These are phyloP conservation scores for Boletellus emodensis DNA, from an alignment of 768 basidiomycete species.

Conservation along the genomic window DNA sequence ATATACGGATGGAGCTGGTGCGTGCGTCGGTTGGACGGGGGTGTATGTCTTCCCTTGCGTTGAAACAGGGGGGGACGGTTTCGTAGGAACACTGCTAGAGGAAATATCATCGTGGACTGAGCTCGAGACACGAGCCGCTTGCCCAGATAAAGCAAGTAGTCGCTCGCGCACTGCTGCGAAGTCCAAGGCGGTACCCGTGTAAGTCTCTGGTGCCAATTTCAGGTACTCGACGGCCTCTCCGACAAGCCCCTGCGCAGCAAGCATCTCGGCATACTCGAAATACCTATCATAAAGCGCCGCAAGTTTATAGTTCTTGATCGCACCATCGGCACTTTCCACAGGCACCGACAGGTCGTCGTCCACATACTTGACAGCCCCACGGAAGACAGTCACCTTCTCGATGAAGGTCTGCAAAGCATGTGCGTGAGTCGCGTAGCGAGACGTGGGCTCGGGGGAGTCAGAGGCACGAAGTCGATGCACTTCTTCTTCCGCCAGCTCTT, in stretches of 20 bases:
- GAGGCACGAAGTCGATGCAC: conserved; percentile 40
- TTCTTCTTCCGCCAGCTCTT: conserved; percentile 89
- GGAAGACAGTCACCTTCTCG: conserved; percentile 96
- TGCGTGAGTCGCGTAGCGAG: conserved; percentile 75
- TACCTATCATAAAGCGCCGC: conserved; percentile 87
- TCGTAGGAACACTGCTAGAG: conserved; percentile 27
- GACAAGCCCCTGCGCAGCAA: conserved; percentile 87
- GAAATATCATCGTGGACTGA: conserved; percentile 24
- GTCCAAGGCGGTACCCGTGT: conserved; percentile 55
- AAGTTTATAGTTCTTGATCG: conserved; percentile 71
- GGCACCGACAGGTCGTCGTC: conserved; percentile 60
- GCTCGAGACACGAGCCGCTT: conserved; percentile 22
- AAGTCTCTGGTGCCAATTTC: conserved; percentile 72
- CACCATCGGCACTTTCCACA: conserved; percentile 36
- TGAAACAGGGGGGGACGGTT: conserved; percentile 19
- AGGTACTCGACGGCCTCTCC: conserved; percentile 79
- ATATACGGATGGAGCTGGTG: conserved; percentile 24
- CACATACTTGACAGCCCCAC: conserved; percentile 74
- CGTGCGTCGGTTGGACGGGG: conserved; percentile 30
- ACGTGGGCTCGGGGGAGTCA: conserved; percentile 39
- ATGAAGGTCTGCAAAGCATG: conserved; percentile 89
- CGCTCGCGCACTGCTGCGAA: conserved; percentile 45
- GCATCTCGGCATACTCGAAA: conserved; percentile 91
- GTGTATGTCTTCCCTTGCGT: conserved; percentile 12
- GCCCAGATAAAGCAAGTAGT: conserved; percentile 39